A percentile compares a stretch with the other conserved stretches of the same genome.
Evolutionary conservation across 805 yeast genomes (phyloP).

Genomic region (Ogataea philodendri): DNA sequence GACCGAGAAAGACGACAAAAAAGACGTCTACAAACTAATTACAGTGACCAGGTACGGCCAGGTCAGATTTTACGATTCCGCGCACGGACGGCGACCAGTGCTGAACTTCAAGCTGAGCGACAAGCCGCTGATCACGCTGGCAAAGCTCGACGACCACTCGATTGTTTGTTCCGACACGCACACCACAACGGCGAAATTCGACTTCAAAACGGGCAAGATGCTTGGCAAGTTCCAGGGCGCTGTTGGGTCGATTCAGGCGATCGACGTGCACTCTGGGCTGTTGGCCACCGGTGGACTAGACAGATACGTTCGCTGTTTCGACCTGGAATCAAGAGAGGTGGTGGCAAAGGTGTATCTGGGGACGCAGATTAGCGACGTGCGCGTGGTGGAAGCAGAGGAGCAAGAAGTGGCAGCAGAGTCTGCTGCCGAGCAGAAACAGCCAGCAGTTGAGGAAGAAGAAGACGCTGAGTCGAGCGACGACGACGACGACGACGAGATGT

Average conservation of each 20-base stretch:
- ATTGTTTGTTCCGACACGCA: constrained; percentile 74
- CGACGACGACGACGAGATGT: constrained; percentile 36
- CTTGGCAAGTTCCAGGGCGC: constrained; percentile 76
- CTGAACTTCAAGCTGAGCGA: constrained; percentile 52
- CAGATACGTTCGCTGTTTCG: constrained; percentile 77
- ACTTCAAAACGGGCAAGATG: constrained; percentile 48
- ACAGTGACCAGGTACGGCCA: constrained; percentile 76
- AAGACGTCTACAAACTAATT: constrained; percentile 48
- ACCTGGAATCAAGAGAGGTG: constrained; percentile 54
- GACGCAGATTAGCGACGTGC: constrained; percentile 58
- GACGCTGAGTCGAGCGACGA: constrained; percentile 32
- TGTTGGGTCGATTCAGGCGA: constrained; percentile 62
- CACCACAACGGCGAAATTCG: constrained; percentile 57
- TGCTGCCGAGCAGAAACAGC: constrained; percentile 25
- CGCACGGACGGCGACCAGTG: constrained; percentile 66
- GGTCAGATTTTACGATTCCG: constrained; percentile 68
- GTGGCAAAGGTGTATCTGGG: constrained; percentile 75
- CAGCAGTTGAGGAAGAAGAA: constrained; percentile 39
- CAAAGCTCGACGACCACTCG: constrained; percentile 38
- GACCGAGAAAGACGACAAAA: constrained; percentile 29
- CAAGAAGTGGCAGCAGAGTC: constrained; percentile 29
- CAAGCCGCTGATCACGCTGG: constrained; percentile 48
- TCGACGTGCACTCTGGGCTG: constrained; percentile 36
- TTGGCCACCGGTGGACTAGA: constrained; percentile 84
- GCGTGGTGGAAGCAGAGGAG: constrained; percentile 47